These are phyloP conservation scores for Candida pseudofarinosa DNA, from an alignment of 805 yeast species.

Conservation along the genomic window DNA sequence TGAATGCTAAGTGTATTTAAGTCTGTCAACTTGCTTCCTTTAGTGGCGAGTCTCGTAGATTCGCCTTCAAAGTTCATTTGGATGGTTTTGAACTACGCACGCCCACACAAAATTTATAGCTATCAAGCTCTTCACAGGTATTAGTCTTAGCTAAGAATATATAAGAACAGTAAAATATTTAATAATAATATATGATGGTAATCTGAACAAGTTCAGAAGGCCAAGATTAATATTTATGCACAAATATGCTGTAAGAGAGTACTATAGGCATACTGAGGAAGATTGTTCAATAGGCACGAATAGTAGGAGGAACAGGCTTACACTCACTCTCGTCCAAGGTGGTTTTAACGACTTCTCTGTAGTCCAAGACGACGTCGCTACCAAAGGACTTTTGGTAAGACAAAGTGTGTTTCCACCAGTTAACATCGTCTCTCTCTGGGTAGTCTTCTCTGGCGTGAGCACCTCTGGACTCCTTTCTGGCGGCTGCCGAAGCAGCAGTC, in stretches of 20 bases:
- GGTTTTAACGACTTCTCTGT: constrained; percentile 77
- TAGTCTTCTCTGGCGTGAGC: constrained; percentile 98
- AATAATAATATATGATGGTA: background rate
- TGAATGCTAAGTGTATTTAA: background rate
- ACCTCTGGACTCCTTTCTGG: constrained; percentile 96
- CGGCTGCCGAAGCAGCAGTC: constrained; percentile 90
- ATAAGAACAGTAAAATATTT: background rate
- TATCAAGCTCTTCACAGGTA: background rate
- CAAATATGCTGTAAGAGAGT: background rate
- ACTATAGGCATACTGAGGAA: background rate
- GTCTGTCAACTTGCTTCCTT: background rate
- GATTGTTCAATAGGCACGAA: constrained; percentile 73
- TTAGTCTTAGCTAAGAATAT: background rate
- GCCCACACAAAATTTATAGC: background rate
- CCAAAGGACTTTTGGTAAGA: constrained; percentile 82
- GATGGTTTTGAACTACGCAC: background rate
- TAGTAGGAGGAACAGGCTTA: constrained; percentile 94
- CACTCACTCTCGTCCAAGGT: constrained; percentile 91
- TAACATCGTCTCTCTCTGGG: constrained; percentile 90
- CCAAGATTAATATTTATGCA: background rate
- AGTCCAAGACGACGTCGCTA: constrained; percentile 66
- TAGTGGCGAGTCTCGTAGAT: background rate
- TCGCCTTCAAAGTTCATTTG: background rate
- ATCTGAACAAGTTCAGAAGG: background rate
- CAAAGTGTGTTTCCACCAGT: constrained; percentile 97